These are phyloP conservation scores for Blastobotrys arbuscula DNA, from an alignment of 1,139 yeast species.

Conservation along the genomic window DNA sequence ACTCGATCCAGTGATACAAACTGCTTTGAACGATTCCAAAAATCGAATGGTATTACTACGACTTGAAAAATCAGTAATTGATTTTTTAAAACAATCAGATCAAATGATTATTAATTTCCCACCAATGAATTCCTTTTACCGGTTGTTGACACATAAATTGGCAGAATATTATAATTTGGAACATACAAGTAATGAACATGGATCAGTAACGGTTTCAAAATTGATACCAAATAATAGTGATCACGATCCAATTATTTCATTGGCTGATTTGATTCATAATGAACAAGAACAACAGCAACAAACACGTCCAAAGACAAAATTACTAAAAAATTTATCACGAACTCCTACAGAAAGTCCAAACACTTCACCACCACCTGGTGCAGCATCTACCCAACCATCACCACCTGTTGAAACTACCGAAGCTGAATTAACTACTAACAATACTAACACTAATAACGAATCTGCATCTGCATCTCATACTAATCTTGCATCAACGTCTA, in stretches of 20 bases:
- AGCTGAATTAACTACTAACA: not conserved
- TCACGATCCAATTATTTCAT: conserved; percentile 3
- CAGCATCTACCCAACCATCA: not conserved
- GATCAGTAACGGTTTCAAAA: conserved; percentile 42
- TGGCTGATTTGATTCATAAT: conserved; percentile 6
- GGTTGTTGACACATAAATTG: conserved; percentile 60
- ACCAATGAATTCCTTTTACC: conserved; percentile 60
- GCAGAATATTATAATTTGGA: conserved; percentile 61
- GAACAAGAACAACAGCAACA: not conserved
- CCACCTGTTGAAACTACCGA: not conserved
- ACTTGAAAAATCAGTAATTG: conserved; percentile 45
- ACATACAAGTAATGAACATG: conserved; percentile 40
- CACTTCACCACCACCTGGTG: conserved; percentile 1
- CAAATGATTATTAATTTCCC: conserved; percentile 43
- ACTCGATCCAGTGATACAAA: conserved; percentile 30
- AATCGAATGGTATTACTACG: conserved; percentile 50
- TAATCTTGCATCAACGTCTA: not conserved
- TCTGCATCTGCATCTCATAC: not conserved
- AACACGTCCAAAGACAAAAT: conserved; percentile 7
- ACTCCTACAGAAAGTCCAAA: not conserved
- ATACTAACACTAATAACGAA: not conserved
- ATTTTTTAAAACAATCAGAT: conserved; percentile 35
- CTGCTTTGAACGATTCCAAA: conserved; percentile 44
- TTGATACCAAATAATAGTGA: conserved; percentile 5
- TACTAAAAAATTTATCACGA: conserved; percentile 5